Conservation (phyloP, 768 basidiomycete genomes). For the Boletus subcaerulescens region DNA sequence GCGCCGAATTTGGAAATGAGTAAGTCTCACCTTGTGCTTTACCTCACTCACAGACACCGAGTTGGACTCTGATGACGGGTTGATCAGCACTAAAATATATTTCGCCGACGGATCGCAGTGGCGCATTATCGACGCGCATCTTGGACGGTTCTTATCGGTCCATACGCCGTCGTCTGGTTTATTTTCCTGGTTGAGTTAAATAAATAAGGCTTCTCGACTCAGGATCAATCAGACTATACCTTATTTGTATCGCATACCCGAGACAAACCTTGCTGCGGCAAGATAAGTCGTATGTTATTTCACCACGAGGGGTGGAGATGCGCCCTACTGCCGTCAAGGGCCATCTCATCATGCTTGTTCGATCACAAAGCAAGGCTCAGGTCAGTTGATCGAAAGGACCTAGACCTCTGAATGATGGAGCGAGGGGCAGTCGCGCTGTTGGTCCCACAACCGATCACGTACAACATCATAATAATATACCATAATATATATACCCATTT, state of each 20-base stretch:
- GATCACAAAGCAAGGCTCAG: not conserved
- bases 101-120: slow-evolving; percentile 3
- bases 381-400: not conserved
- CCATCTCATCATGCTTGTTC: not conserved
- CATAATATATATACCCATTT: not conserved
- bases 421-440: not conserved
- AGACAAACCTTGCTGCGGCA: not conserved
- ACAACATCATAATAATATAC: not conserved
- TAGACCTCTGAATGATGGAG: not conserved
- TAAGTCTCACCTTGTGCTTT: not conserved
- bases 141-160: slow-evolving; percentile 6
- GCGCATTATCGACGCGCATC: slow-evolving; percentile 7
- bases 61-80: too few relatives aligned
- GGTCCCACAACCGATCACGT: slow-evolving; percentile 13
- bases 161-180: not conserved
- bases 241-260: slow-evolving; percentile 1
- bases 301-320: slow-evolving; percentile 1
- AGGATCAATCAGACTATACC: slow-evolving; percentile 5
- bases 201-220: not conserved
- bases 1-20: not conserved
- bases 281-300: not conserved
- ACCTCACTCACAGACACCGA: slow-evolving; percentile 3
- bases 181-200: not conserved
- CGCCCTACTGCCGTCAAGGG: not conserved
- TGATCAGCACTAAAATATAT: not conserved